Base-by-base conservation (phyloP, 345 rosid species). In the Syzygium jambos region DNA sequence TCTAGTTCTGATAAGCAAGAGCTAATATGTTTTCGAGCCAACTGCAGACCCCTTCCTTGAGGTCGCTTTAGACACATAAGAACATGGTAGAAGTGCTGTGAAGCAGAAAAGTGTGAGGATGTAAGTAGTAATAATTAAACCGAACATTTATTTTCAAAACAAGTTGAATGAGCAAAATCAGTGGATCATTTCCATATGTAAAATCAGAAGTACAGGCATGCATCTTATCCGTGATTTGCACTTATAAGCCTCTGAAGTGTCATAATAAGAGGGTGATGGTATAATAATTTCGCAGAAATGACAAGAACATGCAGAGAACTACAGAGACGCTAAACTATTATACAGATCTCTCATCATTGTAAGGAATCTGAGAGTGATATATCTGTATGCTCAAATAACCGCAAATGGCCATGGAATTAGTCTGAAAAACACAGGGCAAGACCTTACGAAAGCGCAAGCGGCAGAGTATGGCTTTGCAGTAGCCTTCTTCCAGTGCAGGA, bases 381-480 rank as follows among this genome's bases (percentile, higher is more conserved):
- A 52, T 29, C 43, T 17, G 59, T 55, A 46, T 82, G 29, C 51
- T 82, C 54, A 52, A 84, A 84, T 51, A 56, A n/a, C 27, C 27
- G 16, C 55, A 84, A 52, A 84, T 82, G 85, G 78, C 85, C 30
- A 85, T 21, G 86, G 51, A 56, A 73, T 73, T 38, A 73, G 82
- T 73, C 82, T 53, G 63, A 84, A 56, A 86, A 55, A 87, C 73
- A 78, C 86, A 92, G 96, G 93, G 91, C 88, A 93, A 96, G 95
- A 98, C 99, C 99, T 98, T 96, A 95, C 99, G 99, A 93, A 98
- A 98, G 90, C 99, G 97, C 93, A 96, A 89, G 92, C 99, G 96
- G 92, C 98, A 96, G 88, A 95, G 91, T 85, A 98, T 89, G 86
- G 98, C 96, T 94, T 93, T 96, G 95, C 99, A 96, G 88, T 92